Percentiles rank a stretch among this genome's conserved stretches.
phyloP scores from a whole-genome alignment of 768 basidiomycete genomes.

The Agaricus sinodeliciosus region DNA sequence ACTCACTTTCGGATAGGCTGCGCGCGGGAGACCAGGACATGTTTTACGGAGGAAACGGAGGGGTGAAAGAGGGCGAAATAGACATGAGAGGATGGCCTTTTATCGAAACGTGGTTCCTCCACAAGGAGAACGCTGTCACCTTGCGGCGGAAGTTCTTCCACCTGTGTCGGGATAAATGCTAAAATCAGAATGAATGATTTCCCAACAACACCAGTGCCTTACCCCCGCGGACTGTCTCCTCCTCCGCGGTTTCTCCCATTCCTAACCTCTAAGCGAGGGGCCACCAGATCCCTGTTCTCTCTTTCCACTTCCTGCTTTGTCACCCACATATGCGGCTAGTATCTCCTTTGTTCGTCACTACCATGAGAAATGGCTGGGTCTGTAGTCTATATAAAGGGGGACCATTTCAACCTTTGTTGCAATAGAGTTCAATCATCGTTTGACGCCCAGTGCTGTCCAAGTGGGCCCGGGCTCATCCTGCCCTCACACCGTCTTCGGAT shows the following conservation, averaged over 20 bases:
- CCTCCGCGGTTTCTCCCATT: constrained; percentile 20
- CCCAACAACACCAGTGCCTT: constrained; percentile 16
- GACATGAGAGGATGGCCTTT: constrained; percentile 23
- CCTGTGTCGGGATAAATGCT: constrained; percentile 25
- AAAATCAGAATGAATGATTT: constrained; percentile 31
- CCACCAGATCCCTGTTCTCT: constrained; percentile 3
- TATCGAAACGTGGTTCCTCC: constrained; percentile 23
- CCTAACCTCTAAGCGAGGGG: constrained; percentile 5
- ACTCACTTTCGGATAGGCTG: constrained; percentile 34
- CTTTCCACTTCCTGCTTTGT: too few relatives aligned
- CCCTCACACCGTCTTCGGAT: too few relatives aligned
- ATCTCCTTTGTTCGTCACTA: too few relatives aligned
- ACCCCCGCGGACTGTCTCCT: constrained; percentile 21
- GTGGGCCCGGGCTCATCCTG: too few relatives aligned
- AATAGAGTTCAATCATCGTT: too few relatives aligned
- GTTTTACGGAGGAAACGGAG: constrained; percentile 17
- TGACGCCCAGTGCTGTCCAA: too few relatives aligned
- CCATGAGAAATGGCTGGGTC: too few relatives aligned
- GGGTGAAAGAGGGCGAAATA: constrained; percentile 17
- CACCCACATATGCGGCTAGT: too few relatives aligned
- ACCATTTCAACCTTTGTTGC: too few relatives aligned
- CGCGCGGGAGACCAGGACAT: constrained; percentile 37
- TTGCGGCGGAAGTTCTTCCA: constrained; percentile 27
- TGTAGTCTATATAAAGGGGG: too few relatives aligned
- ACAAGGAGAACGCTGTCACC: constrained; percentile 32